Conservation (phyloP, 2,329 filamentous ascomycete species). For the Apiospora saccharicola region DNA sequence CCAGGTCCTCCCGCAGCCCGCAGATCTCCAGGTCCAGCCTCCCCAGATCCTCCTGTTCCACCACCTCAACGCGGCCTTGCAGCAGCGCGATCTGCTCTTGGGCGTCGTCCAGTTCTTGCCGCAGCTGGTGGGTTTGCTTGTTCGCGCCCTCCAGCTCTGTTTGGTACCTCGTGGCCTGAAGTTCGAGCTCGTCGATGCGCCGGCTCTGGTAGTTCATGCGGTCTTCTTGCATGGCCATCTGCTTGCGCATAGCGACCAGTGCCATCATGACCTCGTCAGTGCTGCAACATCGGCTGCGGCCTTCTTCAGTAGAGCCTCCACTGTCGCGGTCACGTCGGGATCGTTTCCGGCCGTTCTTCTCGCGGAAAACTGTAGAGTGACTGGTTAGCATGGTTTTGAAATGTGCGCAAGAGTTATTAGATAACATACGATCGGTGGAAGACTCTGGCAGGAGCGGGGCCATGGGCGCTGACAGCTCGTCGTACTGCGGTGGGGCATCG, state of each 20-base stretch:
- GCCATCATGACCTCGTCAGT: conserved; percentile 6
- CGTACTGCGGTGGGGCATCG: background rate
- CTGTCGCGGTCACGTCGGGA: background rate
- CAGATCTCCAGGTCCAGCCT: conserved; percentile 10
- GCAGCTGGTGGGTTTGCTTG: background rate
- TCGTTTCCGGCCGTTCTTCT: background rate
- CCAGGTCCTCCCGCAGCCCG: conserved; percentile 14
- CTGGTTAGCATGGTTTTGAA: no score
- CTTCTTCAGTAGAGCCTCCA: background rate
- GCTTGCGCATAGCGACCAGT: conserved; percentile 14
- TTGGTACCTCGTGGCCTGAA: background rate
- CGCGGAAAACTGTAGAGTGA: background rate
- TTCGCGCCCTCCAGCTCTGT: background rate
- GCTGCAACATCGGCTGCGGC: background rate
- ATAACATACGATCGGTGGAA: background rate
- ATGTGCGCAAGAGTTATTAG: background rate
- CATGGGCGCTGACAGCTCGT: background rate
- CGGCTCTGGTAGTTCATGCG: background rate
- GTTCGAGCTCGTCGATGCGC: background rate
- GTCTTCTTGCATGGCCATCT: conserved; percentile 9
- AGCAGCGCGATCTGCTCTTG: conserved; percentile 11
- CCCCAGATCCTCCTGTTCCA: conserved; percentile 8
- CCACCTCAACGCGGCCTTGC: background rate
- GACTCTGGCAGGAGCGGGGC: background rate
- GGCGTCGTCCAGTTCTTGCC: background rate